Base-by-base conservation (phyloP, 2,329 filamentous ascomycete species). In the Fusarium sp. region DNA sequence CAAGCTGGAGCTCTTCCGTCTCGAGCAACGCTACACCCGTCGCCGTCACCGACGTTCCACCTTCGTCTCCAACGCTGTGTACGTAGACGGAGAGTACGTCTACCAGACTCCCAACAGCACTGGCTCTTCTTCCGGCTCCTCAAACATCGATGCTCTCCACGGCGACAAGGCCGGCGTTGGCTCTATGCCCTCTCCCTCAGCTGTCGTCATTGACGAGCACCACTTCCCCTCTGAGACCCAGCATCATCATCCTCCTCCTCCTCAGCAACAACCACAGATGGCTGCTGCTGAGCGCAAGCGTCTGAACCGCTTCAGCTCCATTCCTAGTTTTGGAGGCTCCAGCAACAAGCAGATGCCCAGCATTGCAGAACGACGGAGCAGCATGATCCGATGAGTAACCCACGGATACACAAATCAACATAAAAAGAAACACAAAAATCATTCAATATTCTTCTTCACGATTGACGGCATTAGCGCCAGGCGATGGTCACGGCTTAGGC, bases 81-180 rank as follows among this genome's bases (percentile, higher is more conserved):
- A 98, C 80, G 91, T 97, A 69, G 93, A 98, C 77, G 96, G 94
- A 80, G 95, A 97, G 83, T 97, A 97, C 82, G 85, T 97, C 78
- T 96, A 94, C 85, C 85, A 89, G 76, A 87, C 85, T 1, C 87
- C 87, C 66, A 85, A 80, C 79, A 82, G 82, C 51, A 88, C 86
- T 2, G 86, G 86, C 56, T 88, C 85, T 18, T 87, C 85, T 7
- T 78, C 82, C 46, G 83, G 82, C 56, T 81, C 80, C 41, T 78
- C 76, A 54, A 77, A 79, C 42, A 60, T 76, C 67, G 77, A 79
- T 60, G 78, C 79, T 56, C 74, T 81, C 18, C 77, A 79, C 73
- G 75, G 76, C 64, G 77, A 77, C 53, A 72, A 73, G 59, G 70
- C 75, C 55, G 56, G 66, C 53, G 71, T 63, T 27, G 58, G 53